Evolutionary conservation across 805 yeast genomes (phyloP).

Genomic region (Candida silvicultrix): DNA sequence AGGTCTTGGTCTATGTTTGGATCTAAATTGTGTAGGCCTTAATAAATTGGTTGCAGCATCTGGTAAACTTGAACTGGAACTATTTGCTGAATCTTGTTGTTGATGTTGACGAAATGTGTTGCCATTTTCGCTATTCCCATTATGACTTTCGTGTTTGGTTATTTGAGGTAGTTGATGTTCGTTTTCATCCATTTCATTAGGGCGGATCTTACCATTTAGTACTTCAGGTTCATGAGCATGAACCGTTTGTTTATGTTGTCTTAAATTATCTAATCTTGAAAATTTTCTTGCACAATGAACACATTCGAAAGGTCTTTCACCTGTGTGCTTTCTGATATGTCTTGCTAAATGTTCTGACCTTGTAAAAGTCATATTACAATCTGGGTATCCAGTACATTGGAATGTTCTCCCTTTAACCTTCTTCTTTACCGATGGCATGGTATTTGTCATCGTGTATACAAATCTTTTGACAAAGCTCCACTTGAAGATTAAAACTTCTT

Average conservation of each 20-base stretch:
- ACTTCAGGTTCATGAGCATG: constrained; percentile 37
- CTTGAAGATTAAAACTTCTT: too few species aligned
- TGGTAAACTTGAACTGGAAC: constrained; percentile 3
- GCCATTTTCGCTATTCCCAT: not conserved
- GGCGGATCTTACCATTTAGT: not conserved
- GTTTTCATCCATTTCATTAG: not conserved
- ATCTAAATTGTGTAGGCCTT: constrained; percentile 18
- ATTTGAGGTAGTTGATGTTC: not conserved
- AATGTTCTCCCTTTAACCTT: constrained; percentile 61
- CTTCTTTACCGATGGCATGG: constrained; percentile 18
- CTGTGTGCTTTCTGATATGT: constrained; percentile 90
- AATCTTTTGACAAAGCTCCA: too few species aligned
- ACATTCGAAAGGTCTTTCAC: constrained; percentile 89
- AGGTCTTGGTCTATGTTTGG: constrained; percentile 23
- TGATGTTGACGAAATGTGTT: not conserved
- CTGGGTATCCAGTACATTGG: constrained; percentile 81
- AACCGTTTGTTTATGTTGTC: constrained; percentile 88
- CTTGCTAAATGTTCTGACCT: constrained; percentile 90
- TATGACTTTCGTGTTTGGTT: not conserved
- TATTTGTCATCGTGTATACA: not conserved
- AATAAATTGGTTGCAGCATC: constrained; percentile 11
- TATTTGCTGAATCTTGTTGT: not conserved
- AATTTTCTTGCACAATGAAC: constrained; percentile 75
- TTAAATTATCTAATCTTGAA: constrained; percentile 77
- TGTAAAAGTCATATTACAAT: constrained; percentile 83